These are phyloP conservation scores for Hyphopichia homilentoma DNA, from an alignment of 805 yeast genomes.

Conservation along the genomic window DNA sequence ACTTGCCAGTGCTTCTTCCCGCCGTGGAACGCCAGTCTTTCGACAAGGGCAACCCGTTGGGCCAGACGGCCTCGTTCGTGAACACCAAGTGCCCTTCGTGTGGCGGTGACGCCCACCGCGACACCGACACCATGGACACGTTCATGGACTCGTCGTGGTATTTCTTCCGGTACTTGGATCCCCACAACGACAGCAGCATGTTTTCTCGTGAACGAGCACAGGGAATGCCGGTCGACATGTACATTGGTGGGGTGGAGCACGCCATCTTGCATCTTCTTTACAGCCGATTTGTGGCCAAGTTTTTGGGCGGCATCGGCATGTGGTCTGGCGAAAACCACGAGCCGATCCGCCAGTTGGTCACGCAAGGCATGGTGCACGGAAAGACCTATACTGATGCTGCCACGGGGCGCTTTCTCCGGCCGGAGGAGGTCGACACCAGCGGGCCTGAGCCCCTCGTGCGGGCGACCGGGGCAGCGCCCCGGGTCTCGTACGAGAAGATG, in stretches of 20 bases:
- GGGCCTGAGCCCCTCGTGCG: conserved; percentile 45
- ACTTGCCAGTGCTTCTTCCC: conserved; percentile 83
- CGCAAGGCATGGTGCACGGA: conserved; percentile 99
- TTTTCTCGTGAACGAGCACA: conserved; percentile 51
- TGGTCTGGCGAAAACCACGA: conserved; percentile 76
- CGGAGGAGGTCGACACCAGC: conserved; percentile 59
- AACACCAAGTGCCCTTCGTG: conserved; percentile 81
- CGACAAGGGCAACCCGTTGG: conserved; percentile 64
- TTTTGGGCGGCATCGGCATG: conserved; percentile 59
- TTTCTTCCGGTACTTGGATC: conserved; percentile 77
- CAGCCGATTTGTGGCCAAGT: conserved; percentile 81
- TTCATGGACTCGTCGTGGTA: conserved; percentile 99
- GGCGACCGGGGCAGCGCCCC: conserved; percentile 49
- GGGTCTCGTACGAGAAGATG: conserved; percentile 81
- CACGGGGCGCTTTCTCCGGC: conserved; percentile 72
- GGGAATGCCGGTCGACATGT: conserved; percentile 80
- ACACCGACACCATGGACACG: conserved; percentile 98
- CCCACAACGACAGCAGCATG: conserved; percentile 54
- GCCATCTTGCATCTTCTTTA: conserved; percentile 90
- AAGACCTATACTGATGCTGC: conserved; percentile 71
- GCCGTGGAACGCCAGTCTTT: conserved; percentile 48
- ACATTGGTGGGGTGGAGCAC: conserved; percentile 95
- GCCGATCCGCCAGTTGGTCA: conserved; percentile 75
- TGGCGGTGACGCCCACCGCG: conserved; percentile 70
- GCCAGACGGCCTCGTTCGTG: conserved; percentile 62